Base-by-base conservation (phyloP, 2,329 filamentous ascomycete genomes). In the Trichocomaceae sp. region DNA sequence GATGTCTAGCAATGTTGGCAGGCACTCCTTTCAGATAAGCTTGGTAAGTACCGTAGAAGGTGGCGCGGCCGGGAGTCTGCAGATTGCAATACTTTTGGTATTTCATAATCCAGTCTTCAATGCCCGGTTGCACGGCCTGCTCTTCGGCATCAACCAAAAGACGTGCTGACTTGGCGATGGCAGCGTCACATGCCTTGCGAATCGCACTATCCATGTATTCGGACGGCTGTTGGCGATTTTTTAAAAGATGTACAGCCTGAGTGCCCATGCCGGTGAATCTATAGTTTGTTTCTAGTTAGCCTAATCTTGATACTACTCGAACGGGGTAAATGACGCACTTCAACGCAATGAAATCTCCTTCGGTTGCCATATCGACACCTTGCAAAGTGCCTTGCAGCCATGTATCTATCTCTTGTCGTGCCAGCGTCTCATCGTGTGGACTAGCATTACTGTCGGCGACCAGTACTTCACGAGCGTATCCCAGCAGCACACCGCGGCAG, bases 401-500 rank as follows among this genome's bases (percentile, higher is more conserved):
- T 47, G 64, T 64, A 58, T 70, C 61, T 33, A 69, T 69, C 58
- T 72, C 67, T 45, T 68, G 61, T 8, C 64, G 61, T 17, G 63
- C 64, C 22, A 67, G 63, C 50, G 66, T 66, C 17, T 62, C 67
- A 55, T 66, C 69, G 47, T 57, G 57, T 2, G 59, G 57, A 42
- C 65, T 64, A 39, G 64, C 61, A 31, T 67, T 63, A 55, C 65
- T 64, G 42, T 72, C 64, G 7, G 66, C 68, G n/a, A 75, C 76
- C 12, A 95, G 64, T 2, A 79, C 73, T 58, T 82, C 79, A 47
- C 75, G 75, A 3, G 77, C 79, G 60, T 81, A 82, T 19, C 75
- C 75, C 2, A 82, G 68, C 6, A 81, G 75, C 2, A 81, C 76
- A 2, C 79, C 79, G 10, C 75, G 70, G 58, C 76, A 82, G 15